A percentile compares a stretch with the other conserved stretches of the same genome.
Conservation (phyloP, 305 asterid genomes). For the Fraxinus dipetala region DNA sequence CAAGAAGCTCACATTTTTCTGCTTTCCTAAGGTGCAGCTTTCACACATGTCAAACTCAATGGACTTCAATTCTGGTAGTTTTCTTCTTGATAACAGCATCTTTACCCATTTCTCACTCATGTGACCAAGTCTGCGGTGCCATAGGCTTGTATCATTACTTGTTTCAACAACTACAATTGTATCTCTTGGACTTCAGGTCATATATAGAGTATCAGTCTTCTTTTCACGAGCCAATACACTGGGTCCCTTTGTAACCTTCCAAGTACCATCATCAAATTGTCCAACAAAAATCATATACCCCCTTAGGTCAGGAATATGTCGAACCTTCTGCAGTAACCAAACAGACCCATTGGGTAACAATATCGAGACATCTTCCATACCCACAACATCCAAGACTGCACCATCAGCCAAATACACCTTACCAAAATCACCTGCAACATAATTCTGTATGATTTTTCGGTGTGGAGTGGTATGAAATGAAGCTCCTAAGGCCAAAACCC, state of each 20-base stretch:
- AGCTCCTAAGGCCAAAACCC: too few relatives aligned
- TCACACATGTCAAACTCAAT: not conserved
- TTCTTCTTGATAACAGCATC: not conserved
- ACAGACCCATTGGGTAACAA: not conserved
- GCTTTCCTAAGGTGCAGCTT: not conserved
- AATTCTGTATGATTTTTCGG: too few relatives aligned
- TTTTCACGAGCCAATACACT: not conserved
- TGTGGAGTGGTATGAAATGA: too few relatives aligned
- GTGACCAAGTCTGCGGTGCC: not conserved
- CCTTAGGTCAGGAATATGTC: too few relatives aligned
- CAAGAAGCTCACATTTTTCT: not conserved
- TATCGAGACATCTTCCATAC: not conserved
- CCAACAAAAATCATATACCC: too few relatives aligned
- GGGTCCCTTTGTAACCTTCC: too few relatives aligned
- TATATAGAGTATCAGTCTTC: not conserved
- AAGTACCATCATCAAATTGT: too few relatives aligned
- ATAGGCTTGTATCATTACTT: not conserved
- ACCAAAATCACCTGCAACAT: not conserved
- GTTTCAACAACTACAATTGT: not conserved
- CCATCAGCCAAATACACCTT: not conserved
- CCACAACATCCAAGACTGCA: not conserved
- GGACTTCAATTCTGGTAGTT: not conserved
- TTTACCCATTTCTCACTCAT: not conserved
- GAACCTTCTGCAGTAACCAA: not conserved
- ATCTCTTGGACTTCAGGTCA: not conserved